A percentile compares a stretch with the other conserved stretches of the same genome.
Evolutionary conservation across 1,284 basidiomycete species (phyloP).

Genomic region (Exobasidium rhododendri): DNA sequence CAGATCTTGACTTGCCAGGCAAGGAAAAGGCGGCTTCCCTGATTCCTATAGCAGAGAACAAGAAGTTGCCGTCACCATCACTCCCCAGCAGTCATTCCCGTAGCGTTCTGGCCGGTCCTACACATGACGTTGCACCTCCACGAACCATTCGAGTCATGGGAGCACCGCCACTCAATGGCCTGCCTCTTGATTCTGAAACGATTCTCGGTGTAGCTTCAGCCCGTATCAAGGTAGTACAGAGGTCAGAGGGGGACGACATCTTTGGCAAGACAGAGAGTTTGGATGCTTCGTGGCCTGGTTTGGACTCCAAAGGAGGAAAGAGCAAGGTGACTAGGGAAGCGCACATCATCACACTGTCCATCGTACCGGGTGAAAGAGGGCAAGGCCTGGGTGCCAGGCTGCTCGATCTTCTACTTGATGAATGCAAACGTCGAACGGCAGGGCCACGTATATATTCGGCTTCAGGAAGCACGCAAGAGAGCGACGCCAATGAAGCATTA

Average conservation of each 20-base stretch:
- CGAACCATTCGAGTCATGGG: constrained; percentile 32
- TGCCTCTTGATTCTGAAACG: constrained; percentile 25
- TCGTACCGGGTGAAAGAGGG: constrained; percentile 32
- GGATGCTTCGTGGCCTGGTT: constrained; percentile 15
- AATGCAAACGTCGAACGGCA: constrained; percentile 24
- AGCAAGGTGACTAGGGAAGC: constrained; percentile 19
- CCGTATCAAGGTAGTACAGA: constrained; percentile 18
- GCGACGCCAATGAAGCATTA: background rate
- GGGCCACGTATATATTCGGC: constrained; percentile 7
- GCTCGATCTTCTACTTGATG: constrained; percentile 27
- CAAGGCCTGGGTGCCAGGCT: constrained; percentile 41
- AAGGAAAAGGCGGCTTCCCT: background rate
- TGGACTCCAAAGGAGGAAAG: constrained; percentile 11
- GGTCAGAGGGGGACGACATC: background rate
- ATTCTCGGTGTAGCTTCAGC: constrained; percentile 44
- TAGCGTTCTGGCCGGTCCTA: constrained; percentile 33
- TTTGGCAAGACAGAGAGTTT: background rate
- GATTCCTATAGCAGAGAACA: no score
- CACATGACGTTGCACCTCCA: constrained; percentile 25
- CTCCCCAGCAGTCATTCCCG: background rate
- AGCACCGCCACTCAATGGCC: constrained; percentile 23
- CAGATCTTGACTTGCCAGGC: background rate
- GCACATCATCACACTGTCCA: constrained; percentile 39
- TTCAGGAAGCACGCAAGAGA: background rate
- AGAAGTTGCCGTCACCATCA: background rate